Conservation (phyloP, 306 rosid genomes). For the Quercus aquifolioides region DNA sequence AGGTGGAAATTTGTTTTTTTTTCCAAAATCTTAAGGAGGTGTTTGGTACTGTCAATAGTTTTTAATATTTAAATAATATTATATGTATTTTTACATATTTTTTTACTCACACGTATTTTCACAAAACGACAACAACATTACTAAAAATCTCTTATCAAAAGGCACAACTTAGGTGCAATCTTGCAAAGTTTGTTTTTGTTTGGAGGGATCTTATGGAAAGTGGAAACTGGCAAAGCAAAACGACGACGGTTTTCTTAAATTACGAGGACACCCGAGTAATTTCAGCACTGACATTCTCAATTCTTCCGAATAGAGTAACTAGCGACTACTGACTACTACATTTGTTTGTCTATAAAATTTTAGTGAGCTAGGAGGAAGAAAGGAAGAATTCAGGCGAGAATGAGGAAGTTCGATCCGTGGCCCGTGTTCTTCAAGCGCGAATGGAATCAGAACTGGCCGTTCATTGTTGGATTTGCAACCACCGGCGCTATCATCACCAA, state of each 20-base stretch:
- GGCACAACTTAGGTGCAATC: too few relatives aligned
- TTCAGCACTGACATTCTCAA: neutral
- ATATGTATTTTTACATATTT: too few relatives aligned
- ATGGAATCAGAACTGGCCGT: conserved; percentile 80
- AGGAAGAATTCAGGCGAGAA: neutral
- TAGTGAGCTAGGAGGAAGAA: neutral
- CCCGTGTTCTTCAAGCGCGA: conserved; percentile 83
- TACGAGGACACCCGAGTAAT: neutral
- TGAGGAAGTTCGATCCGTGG: conserved; percentile 86
- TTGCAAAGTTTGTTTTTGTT: too few relatives aligned
- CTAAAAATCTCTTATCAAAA: too few relatives aligned
- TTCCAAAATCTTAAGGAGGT: too few relatives aligned
- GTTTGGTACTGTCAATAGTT: too few relatives aligned
- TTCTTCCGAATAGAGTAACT: neutral
- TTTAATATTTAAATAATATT: fast-evolving
- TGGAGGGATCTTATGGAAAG: neutral
- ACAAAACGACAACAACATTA: too few relatives aligned
- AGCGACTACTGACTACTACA: too few relatives aligned
- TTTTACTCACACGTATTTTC: fast-evolving
- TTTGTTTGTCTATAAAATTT: neutral
- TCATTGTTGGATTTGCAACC: conserved; percentile 68
- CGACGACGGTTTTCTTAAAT: neutral
- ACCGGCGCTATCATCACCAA: conserved; percentile 62
- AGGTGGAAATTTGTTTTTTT: too few relatives aligned
- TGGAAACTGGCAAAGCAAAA: neutral